These are phyloP conservation scores for Cladophialophora immunda DNA, from an alignment of 2,329 filamentous ascomycete genomes.

Conservation along the genomic window DNA sequence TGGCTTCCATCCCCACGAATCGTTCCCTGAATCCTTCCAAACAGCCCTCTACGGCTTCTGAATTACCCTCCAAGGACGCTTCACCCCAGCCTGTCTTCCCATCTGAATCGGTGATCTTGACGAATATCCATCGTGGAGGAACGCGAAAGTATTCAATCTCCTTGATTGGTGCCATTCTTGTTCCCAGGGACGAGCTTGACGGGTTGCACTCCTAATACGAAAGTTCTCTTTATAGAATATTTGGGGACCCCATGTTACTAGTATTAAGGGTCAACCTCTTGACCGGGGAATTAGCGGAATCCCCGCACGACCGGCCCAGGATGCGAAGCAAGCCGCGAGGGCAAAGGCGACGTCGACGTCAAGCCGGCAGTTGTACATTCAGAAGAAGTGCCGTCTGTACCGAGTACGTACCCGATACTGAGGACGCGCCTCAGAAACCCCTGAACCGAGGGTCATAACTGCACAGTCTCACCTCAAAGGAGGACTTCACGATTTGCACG, in stretches of 20 bases:
- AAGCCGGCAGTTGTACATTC: constrained; percentile 15
- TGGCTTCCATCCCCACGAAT: constrained; percentile 18
- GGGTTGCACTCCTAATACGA: neutral
- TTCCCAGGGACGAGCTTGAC: constrained; percentile 11
- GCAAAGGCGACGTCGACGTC: constrained; percentile 11
- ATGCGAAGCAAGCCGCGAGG: constrained; percentile 2
- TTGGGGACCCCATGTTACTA: constrained; percentile 4
- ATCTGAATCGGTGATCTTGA: constrained; percentile 18
- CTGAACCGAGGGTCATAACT: constrained; percentile 11
- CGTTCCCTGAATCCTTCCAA: constrained; percentile 22
- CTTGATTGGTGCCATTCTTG: constrained; percentile 17
- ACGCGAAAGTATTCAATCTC: constrained; percentile 22
- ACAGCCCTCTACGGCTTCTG: constrained; percentile 20
- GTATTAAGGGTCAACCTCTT: constrained; percentile 8
- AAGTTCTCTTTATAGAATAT: constrained; percentile 10
- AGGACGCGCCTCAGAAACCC: neutral
- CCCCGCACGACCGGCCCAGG: constrained; percentile 17
- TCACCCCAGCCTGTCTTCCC: constrained; percentile 17
- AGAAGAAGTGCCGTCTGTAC: constrained; percentile 13
- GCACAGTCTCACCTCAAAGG: constrained; percentile 11
- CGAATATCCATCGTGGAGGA: constrained; percentile 20
- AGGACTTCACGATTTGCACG: constrained; percentile 1
- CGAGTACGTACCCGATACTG: constrained; percentile 11
- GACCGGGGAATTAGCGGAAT: constrained; percentile 13
- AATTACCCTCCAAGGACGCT: constrained; percentile 17